phyloP scores from a whole-genome alignment of 2,329 filamentous ascomycete genomes.

The Grosmannia huntii region DNA sequence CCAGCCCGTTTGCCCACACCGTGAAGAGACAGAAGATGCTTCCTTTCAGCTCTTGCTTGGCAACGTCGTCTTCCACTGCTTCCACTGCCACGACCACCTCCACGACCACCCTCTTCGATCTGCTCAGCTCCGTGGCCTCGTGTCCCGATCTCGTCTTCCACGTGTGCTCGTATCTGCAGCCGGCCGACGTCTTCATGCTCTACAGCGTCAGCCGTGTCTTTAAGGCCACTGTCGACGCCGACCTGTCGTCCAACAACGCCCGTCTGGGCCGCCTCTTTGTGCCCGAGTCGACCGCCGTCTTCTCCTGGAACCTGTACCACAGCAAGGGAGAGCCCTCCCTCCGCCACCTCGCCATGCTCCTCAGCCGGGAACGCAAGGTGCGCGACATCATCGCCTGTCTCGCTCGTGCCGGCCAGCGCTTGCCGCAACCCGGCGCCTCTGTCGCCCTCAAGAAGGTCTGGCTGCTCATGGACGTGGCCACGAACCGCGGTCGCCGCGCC shows the following conservation, averaged over 20 bases:
- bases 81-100: background rate
- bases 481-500: slow-evolving; percentile 20
- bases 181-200: slow-evolving; percentile 46
- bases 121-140: slow-evolving; percentile 29
- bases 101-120: slow-evolving; percentile 19
- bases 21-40: background rate
- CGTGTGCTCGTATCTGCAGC: slow-evolving; percentile 39
- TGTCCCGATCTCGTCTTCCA: slow-evolving; percentile 40
- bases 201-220: slow-evolving; percentile 53
- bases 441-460: slow-evolving; percentile 52
- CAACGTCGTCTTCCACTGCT: background rate
- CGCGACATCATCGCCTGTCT: slow-evolving; percentile 51
- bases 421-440: slow-evolving; percentile 25
- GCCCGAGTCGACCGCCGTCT: slow-evolving; percentile 42
- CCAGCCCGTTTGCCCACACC: background rate
- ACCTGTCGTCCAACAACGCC: slow-evolving; percentile 46
- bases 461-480: slow-evolving; percentile 21
- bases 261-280: slow-evolving; percentile 40
- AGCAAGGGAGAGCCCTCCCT: slow-evolving; percentile 24
- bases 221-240: slow-evolving; percentile 44
- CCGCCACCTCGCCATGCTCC: slow-evolving; percentile 55
- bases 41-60: background rate
- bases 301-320: slow-evolving; percentile 46
- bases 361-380: slow-evolving; percentile 41
- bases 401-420: slow-evolving; percentile 41